phyloP scores from a whole-genome alignment of 2,329 filamentous ascomycete genomes.

The Hypoxylon rubiginosum region DNA sequence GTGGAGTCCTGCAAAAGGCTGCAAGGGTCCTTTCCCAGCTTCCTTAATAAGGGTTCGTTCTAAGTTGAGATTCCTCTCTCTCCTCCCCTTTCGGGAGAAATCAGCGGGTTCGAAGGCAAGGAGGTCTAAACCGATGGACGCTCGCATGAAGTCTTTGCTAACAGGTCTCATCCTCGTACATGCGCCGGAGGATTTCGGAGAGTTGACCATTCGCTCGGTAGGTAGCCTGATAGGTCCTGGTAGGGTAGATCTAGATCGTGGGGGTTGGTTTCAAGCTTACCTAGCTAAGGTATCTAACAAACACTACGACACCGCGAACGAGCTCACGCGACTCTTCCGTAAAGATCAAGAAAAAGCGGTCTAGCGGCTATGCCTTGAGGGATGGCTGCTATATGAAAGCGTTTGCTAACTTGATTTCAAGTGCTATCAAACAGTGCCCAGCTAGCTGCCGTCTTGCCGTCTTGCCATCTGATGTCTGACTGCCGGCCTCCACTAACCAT shows the following conservation, averaged over 20 bases:
- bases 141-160: slow-evolving; percentile 1
- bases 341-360: not conserved
- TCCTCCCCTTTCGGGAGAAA: slow-evolving; percentile 4
- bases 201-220: slow-evolving; percentile 27
- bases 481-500: slow-evolving; percentile 28
- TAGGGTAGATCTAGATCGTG: slow-evolving; percentile 30
- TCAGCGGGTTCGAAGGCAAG: slow-evolving; percentile 6
- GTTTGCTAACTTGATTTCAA: slow-evolving; percentile 4
- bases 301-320: not conserved
- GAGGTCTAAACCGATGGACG: not conserved
- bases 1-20: slow-evolving; percentile 16
- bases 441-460: not conserved
- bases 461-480: slow-evolving; percentile 8
- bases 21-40: slow-evolving; percentile 26
- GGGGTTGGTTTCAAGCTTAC: slow-evolving; percentile 8
- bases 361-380: not conserved
- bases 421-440: slow-evolving; percentile 1
- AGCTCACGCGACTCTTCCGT: not conserved
- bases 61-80: slow-evolving; percentile 6
- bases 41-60: slow-evolving; percentile 21
- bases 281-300: not conserved
- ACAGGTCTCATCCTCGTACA: slow-evolving; percentile 10
- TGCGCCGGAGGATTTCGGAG: slow-evolving; percentile 28
- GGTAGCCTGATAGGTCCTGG: not conserved
- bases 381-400: not conserved